Evolutionary conservation across 2,329 filamentous ascomycete genomes (phyloP).

Genomic region (Hymenoscyphus repandus): DNA sequence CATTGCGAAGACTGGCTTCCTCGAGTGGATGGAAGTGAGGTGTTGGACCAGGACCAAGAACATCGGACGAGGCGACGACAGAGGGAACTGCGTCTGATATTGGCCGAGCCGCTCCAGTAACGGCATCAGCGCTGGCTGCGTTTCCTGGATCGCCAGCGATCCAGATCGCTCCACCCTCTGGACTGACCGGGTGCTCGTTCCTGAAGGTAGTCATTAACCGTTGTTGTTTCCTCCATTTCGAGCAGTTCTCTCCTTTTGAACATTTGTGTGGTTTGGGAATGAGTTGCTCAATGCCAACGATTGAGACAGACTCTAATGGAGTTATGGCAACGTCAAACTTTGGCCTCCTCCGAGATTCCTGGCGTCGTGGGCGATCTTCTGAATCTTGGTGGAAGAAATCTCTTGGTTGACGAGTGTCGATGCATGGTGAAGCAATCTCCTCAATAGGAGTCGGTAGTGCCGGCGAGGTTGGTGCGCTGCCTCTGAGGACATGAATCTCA

Average conservation of each 20-base stretch:
- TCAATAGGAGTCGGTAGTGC: slow-evolving; percentile 56
- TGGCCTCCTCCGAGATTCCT: slow-evolving; percentile 24
- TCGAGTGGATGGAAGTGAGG: slow-evolving; percentile 66
- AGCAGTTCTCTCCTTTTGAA: slow-evolving; percentile 79
- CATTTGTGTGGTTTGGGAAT: slow-evolving; percentile 81
- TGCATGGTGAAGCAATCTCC: slow-evolving; percentile 40
- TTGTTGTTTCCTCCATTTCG: slow-evolving; percentile 77
- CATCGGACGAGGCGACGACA: slow-evolving; percentile 84
- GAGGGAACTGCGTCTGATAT: slow-evolving; percentile 74
- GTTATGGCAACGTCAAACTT: slow-evolving; percentile 56
- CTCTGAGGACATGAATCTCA: slow-evolving; percentile 66
- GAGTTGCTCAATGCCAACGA: slow-evolving; percentile 86
- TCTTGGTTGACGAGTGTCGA: slow-evolving; percentile 8
- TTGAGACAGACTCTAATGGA: slow-evolving; percentile 79
- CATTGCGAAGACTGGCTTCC: slow-evolving; percentile 63
- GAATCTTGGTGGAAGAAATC: slow-evolving; percentile 1
- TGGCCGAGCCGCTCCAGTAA: slow-evolving; percentile 46
- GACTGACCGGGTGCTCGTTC: slow-evolving; percentile 65
- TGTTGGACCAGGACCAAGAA: slow-evolving; percentile 66
- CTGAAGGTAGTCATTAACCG: slow-evolving; percentile 69
- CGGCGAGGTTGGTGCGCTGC: slow-evolving; percentile 46
- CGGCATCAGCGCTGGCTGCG: slow-evolving; percentile 54
- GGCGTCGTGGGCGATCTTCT: slow-evolving; percentile 25
- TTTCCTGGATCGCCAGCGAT: slow-evolving; percentile 77
- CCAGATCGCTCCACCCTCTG: slow-evolving; percentile 62